Percentiles rank a stretch among this genome's conserved stretches.
These are phyloP conservation scores for Strobilomyces confusus DNA, from an alignment of 768 basidiomycete species.

Conservation along the genomic window DNA sequence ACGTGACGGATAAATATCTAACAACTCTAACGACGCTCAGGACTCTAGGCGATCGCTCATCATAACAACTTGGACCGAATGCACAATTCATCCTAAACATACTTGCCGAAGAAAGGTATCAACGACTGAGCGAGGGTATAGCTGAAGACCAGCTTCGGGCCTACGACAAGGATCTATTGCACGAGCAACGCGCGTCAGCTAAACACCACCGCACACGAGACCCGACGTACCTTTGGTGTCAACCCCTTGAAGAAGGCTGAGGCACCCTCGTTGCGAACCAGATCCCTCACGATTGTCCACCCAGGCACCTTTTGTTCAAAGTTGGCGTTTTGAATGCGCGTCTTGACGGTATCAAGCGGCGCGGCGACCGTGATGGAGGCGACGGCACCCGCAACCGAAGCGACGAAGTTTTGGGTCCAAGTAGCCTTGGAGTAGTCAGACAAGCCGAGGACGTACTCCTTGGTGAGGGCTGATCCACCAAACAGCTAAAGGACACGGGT, in stretches of 20 bases:
- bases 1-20: constrained; percentile 11
- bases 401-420: constrained; percentile 95
- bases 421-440: constrained; percentile 92
- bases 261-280: constrained; percentile 82
- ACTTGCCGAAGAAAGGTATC: constrained; percentile 88
- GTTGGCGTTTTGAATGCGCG: constrained; percentile 97
- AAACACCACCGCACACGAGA: not conserved
- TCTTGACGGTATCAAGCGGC: constrained; percentile 94
- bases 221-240: constrained; percentile 78
- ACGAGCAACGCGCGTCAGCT: constrained; percentile 5
- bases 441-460: constrained; percentile 88
- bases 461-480: constrained; percentile 91
- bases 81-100: constrained; percentile 46
- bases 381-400: constrained; percentile 90
- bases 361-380: constrained; percentile 95
- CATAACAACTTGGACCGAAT: not conserved
- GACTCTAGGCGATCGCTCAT: not conserved
- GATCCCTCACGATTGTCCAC: constrained; percentile 74
- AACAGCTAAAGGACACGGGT: constrained; percentile 66
- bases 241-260: constrained; percentile 93
- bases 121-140: constrained; percentile 95
- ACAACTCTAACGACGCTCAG: constrained; percentile 4
- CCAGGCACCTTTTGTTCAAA: constrained; percentile 86
- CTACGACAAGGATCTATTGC: constrained; percentile 84
- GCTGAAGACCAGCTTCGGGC: constrained; percentile 96